A percentile compares a stretch with the other conserved stretches of the same genome.
Evolutionary conservation across 2,329 filamentous ascomycete genomes (phyloP).

Genomic region (Myriosclerotinia duriaeana): DNA sequence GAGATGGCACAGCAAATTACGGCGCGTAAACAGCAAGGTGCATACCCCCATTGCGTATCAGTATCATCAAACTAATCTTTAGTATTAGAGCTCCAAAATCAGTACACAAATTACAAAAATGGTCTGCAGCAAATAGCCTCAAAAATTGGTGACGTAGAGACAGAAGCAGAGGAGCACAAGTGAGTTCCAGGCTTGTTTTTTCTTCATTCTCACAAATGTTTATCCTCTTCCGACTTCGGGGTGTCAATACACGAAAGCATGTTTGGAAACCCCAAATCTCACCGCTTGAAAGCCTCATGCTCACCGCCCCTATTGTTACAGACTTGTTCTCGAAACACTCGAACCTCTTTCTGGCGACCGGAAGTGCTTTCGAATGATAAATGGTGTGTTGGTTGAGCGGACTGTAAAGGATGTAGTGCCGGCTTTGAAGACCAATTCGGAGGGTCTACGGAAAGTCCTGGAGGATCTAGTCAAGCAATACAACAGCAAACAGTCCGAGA

Average conservation of each 20-base stretch:
- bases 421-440: conserved; percentile 87
- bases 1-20: conserved; percentile 40
- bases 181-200: conserved; percentile 48
- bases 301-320: conserved; percentile 50
- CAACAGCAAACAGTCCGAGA: conserved; percentile 87
- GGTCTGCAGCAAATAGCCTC: conserved; percentile 87
- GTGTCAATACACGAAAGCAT: neutral
- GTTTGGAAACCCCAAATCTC: conserved; percentile 23
- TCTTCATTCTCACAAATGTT: neutral
- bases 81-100: conserved; percentile 69
- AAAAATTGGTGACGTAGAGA: conserved; percentile 96
- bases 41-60: neutral
- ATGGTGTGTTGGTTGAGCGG: conserved; percentile 90
- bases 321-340: conserved; percentile 91
- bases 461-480: conserved; percentile 96
- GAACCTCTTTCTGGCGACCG: conserved; percentile 78
- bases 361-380: conserved; percentile 99
- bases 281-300: conserved; percentile 34
- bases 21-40: conserved; percentile 42
- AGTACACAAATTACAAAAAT: conserved; percentile 76
- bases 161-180: conserved; percentile 98
- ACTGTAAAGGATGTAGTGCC: conserved; percentile 92
- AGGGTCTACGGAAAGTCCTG: conserved; percentile 89
- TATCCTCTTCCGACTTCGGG: neutral
- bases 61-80: conserved; percentile 20